Percentiles rank a stretch among this genome's conserved stretches.
These are phyloP conservation scores for Populus hybrid DNA, from an alignment of 441 rosid genomes.

Conservation along the genomic window DNA sequence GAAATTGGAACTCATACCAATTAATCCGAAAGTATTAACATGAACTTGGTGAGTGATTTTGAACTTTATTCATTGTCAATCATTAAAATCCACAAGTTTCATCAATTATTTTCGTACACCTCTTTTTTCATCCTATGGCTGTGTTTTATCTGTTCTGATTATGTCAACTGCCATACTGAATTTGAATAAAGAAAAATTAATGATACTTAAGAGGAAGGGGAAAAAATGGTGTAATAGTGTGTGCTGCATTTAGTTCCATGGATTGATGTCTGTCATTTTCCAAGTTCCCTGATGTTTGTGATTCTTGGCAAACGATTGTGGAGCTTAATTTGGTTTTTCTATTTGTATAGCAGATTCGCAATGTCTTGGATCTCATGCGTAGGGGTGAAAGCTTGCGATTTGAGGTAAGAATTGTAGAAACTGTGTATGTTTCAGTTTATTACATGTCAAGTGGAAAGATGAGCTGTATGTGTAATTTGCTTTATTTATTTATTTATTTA, in stretches of 20 bases:
- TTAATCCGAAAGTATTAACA: background rate
- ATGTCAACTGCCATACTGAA: background rate
- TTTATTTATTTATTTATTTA: background rate
- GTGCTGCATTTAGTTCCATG: background rate
- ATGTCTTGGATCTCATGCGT: constrained; percentile 79
- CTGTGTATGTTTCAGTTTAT: background rate
- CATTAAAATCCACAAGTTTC: background rate
- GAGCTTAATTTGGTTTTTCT: constrained; percentile 23
- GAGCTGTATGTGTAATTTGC: background rate
- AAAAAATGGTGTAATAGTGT: background rate
- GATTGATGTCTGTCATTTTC: background rate
- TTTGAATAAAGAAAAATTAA: too few species aligned
- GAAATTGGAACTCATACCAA: background rate
- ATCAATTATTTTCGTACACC: background rate
- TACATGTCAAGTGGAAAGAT: constrained; percentile 2
- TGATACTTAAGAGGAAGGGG: background rate
- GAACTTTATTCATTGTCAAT: background rate
- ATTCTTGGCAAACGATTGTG: constrained; percentile 1
- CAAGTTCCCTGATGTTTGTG: background rate
- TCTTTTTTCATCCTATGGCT: background rate
- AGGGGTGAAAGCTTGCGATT: constrained; percentile 77
- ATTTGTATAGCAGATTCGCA: constrained; percentile 56
- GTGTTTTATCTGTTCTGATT: background rate
- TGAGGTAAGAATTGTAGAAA: constrained; percentile 47
- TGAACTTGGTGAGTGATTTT: background rate